Evolutionary conservation across 108 stramenopile species (phyloP).

Genomic region (Licmophora abbreviata): DNA sequence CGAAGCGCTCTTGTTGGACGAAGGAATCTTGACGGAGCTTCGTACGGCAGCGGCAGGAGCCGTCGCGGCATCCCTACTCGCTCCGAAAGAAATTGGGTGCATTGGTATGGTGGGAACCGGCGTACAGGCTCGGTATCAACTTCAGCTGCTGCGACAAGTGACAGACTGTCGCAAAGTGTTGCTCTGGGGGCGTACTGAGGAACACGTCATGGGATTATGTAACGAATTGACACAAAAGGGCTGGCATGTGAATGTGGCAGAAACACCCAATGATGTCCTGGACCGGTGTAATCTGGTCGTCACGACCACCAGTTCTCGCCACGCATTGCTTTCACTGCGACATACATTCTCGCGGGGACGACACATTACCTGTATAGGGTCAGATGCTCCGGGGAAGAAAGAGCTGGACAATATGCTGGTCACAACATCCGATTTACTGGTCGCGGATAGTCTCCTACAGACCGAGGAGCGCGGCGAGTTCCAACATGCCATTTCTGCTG

Average conservation of each 20-base stretch:
- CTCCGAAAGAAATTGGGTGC: slow-evolving; percentile 10
- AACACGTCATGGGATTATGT: slow-evolving; percentile 21
- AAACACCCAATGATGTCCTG: slow-evolving; percentile 28
- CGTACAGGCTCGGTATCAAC: slow-evolving; percentile 60
- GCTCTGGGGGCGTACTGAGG: slow-evolving; percentile 43
- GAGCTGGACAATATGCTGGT: slow-evolving; percentile 44
- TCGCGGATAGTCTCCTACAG: slow-evolving; percentile 42
- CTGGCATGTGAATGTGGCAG: slow-evolving; percentile 27
- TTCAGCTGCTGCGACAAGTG: slow-evolving; percentile 32
- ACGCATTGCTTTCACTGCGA: slow-evolving; percentile 41
- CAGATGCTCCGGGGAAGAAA: slow-evolving; percentile 61
- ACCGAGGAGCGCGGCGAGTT: slow-evolving; percentile 59
- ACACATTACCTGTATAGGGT: slow-evolving; percentile 62
- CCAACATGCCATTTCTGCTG: slow-evolving; percentile 16
- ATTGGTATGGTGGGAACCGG: slow-evolving; percentile 67
- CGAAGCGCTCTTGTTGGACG: slow-evolving; percentile 53
- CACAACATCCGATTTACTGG: slow-evolving; percentile 37
- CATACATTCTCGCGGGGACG: too few species aligned
- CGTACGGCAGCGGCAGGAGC: slow-evolving; percentile 74
- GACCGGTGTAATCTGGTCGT: slow-evolving; percentile 42
- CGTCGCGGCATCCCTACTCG: slow-evolving; percentile 37
- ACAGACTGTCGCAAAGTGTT: slow-evolving; percentile 39
- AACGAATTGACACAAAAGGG: slow-evolving; percentile 45
- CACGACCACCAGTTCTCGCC: slow-evolving; percentile 56
- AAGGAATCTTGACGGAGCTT: slow-evolving; percentile 61